A percentile compares a stretch with the other conserved stretches of the same genome.
These are phyloP conservation scores for Quercus berberidifolia DNA, from an alignment of 306 rosid genomes.

Conservation along the genomic window DNA sequence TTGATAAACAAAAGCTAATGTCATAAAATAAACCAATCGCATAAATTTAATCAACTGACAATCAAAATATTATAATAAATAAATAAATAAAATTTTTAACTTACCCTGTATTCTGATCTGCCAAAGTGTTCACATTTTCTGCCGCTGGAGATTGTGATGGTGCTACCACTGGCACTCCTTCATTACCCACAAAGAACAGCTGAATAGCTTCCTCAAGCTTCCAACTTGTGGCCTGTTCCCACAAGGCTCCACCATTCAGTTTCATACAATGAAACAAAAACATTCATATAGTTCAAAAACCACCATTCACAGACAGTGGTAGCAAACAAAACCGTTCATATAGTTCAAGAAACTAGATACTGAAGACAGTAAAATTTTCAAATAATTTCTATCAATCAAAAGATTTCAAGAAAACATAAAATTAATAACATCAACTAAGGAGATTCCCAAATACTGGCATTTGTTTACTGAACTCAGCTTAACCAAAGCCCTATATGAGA, in stretches of 20 bases:
- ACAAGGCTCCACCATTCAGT: slow-evolving; percentile 7
- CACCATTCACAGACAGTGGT: too few relatives aligned
- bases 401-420: not conserved
- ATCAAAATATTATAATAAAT: not conserved
- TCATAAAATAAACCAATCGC: slow-evolving; percentile 2
- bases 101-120: slow-evolving; percentile 44
- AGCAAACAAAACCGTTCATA: too few relatives aligned
- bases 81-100: not conserved
- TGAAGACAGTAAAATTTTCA: not conserved
- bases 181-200: slow-evolving; percentile 73
- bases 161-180: slow-evolving; percentile 37
- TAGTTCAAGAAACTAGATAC: not conserved
- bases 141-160: slow-evolving; percentile 32
- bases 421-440: not conserved
- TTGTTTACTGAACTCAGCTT: not conserved
- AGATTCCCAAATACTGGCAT: not conserved
- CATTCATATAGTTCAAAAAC: too few relatives aligned
- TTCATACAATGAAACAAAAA: not conserved
- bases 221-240: slow-evolving; percentile 88
- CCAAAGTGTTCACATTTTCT: slow-evolving; percentile 40
- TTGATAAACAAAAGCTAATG: slow-evolving; percentile 1
- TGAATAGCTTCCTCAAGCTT: slow-evolving; percentile 94
- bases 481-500: too few relatives aligned
- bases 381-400: not conserved
- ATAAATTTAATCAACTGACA: not conserved